Evolutionary conservation across 1,139 yeast genomes (phyloP), one percentile per base, ranked within the genome.

Genomic region (Saccharomycopsis crataegensis): DNA sequence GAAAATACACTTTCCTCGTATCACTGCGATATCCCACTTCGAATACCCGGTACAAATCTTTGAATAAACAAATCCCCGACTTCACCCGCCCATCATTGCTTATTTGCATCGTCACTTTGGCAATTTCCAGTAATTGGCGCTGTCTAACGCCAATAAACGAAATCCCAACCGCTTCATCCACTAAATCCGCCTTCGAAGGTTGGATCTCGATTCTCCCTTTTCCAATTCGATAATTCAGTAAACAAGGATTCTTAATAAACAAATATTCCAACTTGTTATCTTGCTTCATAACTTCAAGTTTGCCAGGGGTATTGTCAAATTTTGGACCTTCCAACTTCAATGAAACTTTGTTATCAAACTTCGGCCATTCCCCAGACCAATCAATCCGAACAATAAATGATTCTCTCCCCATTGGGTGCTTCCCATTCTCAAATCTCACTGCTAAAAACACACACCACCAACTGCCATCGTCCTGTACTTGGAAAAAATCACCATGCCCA

Each of bases 331-430:
- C 40, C 16, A 50, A 28, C 11, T 40, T 36, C 36, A 43, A 16
- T 7, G 17, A n/a, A 6, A 52, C 50, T 6, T 33, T 22, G 3
- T 45, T 49, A 17, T 42, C 12, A 36, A 49, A 49, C 12, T 4
- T 34, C 16, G 53, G 55, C 55, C 55, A 52, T n/a, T 33, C 50
- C 8, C 16, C 48, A 37, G 43, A 6, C 55, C 53, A 52, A 38
- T 52, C 47, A 16, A 52, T n/a, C n/a, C 34, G 40, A n/a, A 49
- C 48, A 28, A 52, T 28, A 8, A 49, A 50, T n/a, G 55, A 41
- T 33, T 52, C 55, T 43, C 55, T 43, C 17, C 55, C 55, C 52
- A 52, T 45, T 11, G 55, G 55, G 42, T 49, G 52, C 7, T 46
- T 46, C 8, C 52, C 49, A 22, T 48, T 37, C 22, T 47, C 40